These are phyloP conservation scores for Chlorella sp. DNA, from an alignment of 139 green algal species.

Conservation along the genomic window DNA sequence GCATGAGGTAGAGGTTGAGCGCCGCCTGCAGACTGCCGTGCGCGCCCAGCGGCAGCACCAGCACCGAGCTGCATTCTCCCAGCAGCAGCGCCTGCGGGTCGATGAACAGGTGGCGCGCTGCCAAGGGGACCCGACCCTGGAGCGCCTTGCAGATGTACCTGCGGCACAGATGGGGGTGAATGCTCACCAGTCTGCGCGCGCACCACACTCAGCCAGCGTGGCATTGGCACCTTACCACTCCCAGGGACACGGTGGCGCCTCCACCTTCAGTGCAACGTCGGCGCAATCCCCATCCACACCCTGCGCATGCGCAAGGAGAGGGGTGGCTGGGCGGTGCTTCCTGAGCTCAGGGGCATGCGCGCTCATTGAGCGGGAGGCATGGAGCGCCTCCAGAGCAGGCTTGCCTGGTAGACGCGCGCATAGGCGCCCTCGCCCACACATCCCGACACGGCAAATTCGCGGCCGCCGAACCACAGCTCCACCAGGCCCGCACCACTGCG, in stretches of 20 bases:
- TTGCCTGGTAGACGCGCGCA: constrained; percentile 37
- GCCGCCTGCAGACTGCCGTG: constrained; percentile 52
- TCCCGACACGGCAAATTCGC: constrained; percentile 22
- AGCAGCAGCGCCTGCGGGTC: constrained; percentile 34
- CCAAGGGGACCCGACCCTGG: constrained; percentile 3
- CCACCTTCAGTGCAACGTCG: constrained; percentile 41
- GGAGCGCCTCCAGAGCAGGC: too few relatives aligned
- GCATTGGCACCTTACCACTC: constrained; percentile 39
- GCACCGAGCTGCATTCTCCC: constrained; percentile 16
- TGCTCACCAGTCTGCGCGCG: background rate
- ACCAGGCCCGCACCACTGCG: background rate
- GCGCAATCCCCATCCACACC: constrained; percentile 21
- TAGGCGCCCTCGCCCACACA: constrained; percentile 42
- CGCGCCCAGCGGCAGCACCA: constrained; percentile 37
- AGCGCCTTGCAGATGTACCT: constrained; percentile 47
- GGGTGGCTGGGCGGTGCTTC: too few relatives aligned
- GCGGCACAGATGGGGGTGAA: background rate
- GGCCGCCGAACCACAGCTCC: constrained; percentile 23
- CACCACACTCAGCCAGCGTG: background rate
- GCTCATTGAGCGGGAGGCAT: too few relatives aligned
- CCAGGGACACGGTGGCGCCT: constrained; percentile 46
- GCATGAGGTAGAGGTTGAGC: constrained; percentile 39
- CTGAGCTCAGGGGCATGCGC: too few relatives aligned
- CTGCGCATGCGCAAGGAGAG: too few relatives aligned
- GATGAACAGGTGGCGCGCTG: constrained; percentile 10